These are phyloP conservation scores for Penicillium sp. DNA, from an alignment of 2,329 filamentous ascomycete genomes.

Conservation along the genomic window DNA sequence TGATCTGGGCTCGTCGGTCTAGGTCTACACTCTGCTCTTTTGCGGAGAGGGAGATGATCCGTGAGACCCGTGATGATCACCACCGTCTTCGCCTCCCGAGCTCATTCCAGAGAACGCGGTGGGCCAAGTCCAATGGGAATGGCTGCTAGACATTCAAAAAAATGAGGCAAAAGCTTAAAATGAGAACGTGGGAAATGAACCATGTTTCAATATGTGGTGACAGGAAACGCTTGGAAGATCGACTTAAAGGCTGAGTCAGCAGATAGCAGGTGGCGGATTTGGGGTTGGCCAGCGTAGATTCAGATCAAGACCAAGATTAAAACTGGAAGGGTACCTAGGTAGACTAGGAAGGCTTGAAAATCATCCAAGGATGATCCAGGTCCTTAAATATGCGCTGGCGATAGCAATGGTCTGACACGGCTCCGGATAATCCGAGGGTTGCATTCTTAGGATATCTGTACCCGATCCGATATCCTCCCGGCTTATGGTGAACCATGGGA, in stretches of 20 bases:
- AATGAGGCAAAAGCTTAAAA: conserved; percentile 1
- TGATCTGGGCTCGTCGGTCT: background rate
- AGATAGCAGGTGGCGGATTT: background rate
- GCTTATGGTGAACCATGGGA: background rate
- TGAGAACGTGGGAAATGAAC: conserved; percentile 1
- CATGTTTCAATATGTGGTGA: background rate
- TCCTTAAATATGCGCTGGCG: background rate
- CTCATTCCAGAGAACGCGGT: background rate
- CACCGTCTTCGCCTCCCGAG: background rate
- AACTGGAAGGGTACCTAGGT: no score
- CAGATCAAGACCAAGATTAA: no score
- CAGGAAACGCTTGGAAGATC: conserved; percentile 5
- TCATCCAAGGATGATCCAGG: background rate
- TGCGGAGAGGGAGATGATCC: background rate
- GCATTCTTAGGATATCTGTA: conserved; percentile 4
- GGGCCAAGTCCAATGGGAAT: background rate
- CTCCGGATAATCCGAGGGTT: conserved; percentile 3
- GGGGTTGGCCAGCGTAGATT: no score
- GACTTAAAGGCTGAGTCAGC: background rate
- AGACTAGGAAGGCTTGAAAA: background rate
- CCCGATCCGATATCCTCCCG: background rate
- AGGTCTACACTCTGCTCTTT: background rate
- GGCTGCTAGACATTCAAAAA: background rate
- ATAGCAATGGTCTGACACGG: background rate
- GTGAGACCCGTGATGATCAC: background rate